A percentile compares a stretch with the other conserved stretches of the same genome.
phyloP scores from a whole-genome alignment of 2,329 filamentous ascomycete genomes.

The Cladosporium sp. region DNA sequence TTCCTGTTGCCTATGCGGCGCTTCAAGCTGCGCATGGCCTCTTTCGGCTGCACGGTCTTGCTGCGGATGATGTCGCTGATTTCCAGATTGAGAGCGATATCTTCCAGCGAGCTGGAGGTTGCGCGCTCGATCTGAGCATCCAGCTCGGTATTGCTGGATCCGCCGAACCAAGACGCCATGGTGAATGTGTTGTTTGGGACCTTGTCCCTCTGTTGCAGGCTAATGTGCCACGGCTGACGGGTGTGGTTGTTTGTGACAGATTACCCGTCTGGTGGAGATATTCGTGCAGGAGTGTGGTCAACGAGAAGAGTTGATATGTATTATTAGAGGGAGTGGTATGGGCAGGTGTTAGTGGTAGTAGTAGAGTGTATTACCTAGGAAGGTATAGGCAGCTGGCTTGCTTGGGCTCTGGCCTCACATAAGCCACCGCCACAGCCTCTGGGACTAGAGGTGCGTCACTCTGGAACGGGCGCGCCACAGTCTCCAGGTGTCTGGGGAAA shows the following conservation, averaged over 20 bases:
- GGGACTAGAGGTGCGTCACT: too few species aligned
- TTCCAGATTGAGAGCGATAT: conserved; percentile 95
- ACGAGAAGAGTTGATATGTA: too few species aligned
- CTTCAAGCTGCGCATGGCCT: conserved; percentile 96
- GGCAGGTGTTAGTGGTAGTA: too few species aligned
- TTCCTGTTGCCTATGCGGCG: conserved; percentile 94
- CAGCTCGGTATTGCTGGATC: conserved; percentile 71
- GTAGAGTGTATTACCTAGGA: too few species aligned
- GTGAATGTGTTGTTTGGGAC: conserved; percentile 32
- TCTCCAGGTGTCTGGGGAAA: neutral
- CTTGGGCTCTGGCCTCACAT: too few species aligned
- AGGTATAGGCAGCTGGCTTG: too few species aligned
- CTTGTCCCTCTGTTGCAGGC: neutral
- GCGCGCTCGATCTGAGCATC: conserved; percentile 97
- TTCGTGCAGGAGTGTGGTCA: too few species aligned
- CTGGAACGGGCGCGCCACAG: neutral
- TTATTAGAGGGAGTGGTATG: too few species aligned
- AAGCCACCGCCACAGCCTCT: neutral
- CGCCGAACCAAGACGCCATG: conserved; percentile 95
- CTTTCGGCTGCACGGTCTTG: conserved; percentile 94
- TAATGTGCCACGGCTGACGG: neutral
- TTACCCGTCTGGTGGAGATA: too few species aligned
- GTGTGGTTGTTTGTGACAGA: neutral
- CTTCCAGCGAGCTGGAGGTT: conserved; percentile 93
- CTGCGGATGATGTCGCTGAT: conserved; percentile 97